Conservation (phyloP, 2,329 filamentous ascomycete species). For the Aspergillus persii region DNA sequence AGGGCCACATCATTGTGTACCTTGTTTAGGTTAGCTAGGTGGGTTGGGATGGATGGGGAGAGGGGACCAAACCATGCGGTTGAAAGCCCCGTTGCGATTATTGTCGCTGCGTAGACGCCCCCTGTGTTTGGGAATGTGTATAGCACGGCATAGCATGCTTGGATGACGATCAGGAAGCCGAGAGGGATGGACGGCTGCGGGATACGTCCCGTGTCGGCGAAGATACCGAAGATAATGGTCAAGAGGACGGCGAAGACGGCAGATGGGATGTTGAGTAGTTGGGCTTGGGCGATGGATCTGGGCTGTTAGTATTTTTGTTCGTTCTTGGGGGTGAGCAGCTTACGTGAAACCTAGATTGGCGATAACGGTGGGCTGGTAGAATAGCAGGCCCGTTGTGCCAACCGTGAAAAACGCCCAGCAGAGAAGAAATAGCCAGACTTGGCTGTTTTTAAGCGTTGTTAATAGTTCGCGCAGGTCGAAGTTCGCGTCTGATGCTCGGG, state of each 20-base stretch:
- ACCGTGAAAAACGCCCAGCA: slow-evolving; percentile 8
- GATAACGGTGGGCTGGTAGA: slow-evolving; percentile 8
- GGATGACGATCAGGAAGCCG: slow-evolving; percentile 2
- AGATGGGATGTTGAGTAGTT: not conserved
- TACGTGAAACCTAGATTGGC: slow-evolving; percentile 7
- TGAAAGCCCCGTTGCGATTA: not conserved
- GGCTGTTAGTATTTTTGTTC: not conserved
- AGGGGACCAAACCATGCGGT: not conserved
- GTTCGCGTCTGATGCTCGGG: not conserved
- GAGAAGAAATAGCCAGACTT: slow-evolving; percentile 8
- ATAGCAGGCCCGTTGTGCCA: slow-evolving; percentile 1
- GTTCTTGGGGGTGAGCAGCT: not conserved
- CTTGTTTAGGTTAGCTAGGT: not conserved
- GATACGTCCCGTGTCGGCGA: slow-evolving; percentile 1
- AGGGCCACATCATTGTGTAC: slow-evolving; percentile 13
- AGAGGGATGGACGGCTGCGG: slow-evolving; percentile 3
- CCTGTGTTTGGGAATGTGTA: slow-evolving; percentile 6
- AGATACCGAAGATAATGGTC: not conserved
- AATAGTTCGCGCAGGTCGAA: slow-evolving; percentile 1
- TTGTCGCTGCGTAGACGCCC: slow-evolving; percentile 3
- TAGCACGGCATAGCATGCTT: slow-evolving; percentile 7
- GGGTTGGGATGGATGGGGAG: not conserved
- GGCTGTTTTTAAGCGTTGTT: not conserved
- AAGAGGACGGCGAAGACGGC: not conserved
- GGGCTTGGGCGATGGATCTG: not conserved